Conservation (phyloP, 768 basidiomycete genomes). For the Naganishia onofrii region DNA sequence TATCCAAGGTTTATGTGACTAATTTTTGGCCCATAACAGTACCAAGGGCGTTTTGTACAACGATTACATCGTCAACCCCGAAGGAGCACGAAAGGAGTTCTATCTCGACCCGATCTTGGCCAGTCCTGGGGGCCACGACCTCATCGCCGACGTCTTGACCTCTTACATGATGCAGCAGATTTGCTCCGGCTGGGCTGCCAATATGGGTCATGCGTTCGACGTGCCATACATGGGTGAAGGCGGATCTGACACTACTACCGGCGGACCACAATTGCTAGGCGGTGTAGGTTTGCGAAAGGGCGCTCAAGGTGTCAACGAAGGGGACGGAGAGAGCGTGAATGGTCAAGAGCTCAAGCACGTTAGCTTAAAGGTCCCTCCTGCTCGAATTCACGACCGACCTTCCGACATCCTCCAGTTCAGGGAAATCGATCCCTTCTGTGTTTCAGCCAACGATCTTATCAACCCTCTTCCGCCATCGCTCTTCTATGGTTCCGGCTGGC, state of each 20-base stretch:
- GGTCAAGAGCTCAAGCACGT: slow-evolving; percentile 50
- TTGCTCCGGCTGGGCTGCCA: slow-evolving; percentile 76
- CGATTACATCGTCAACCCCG: slow-evolving; percentile 72
- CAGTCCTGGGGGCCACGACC: slow-evolving; percentile 71
- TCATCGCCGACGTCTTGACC: slow-evolving; percentile 85
- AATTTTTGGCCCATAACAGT: slow-evolving; percentile 52
- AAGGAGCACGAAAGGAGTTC: slow-evolving; percentile 63
- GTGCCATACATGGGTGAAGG: slow-evolving; percentile 56
- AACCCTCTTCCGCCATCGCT: slow-evolving; percentile 92
- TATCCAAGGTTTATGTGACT: background rate
- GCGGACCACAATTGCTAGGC: slow-evolving; percentile 69
- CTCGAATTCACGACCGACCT: slow-evolving; percentile 63
- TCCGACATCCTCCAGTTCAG: slow-evolving; percentile 60
- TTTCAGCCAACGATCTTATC: slow-evolving; percentile 93
- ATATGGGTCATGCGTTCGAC: slow-evolving; percentile 66
- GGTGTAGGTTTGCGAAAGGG: slow-evolving; percentile 81
- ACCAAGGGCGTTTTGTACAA: slow-evolving; percentile 78
- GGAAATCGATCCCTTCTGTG: slow-evolving; percentile 88
- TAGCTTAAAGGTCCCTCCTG: slow-evolving; percentile 64
- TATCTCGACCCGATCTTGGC: slow-evolving; percentile 82
- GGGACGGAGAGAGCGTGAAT: slow-evolving; percentile 50
- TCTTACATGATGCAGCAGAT: slow-evolving; percentile 87
- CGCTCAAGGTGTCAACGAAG: slow-evolving; percentile 47
- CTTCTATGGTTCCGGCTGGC: slow-evolving; percentile 93
- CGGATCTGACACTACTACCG: slow-evolving; percentile 51